Base-by-base conservation (phyloP, 495 filamentous ascomycete species). In the Aeminium ludgeri region DNA sequence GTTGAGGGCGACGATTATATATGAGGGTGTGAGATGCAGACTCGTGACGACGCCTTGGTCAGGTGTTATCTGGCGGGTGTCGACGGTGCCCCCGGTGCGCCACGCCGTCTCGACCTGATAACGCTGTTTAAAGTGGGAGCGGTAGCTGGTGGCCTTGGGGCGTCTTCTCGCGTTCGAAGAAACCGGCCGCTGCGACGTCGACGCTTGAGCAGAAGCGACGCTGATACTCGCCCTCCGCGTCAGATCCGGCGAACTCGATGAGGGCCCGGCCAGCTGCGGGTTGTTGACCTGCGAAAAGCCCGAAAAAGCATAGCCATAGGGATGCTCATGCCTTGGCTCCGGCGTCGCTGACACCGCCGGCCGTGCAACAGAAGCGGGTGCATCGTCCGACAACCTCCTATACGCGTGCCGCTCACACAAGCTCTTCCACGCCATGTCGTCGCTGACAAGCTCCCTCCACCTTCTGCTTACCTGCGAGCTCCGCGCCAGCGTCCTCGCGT, bases 351-450 rank as follows among this genome's bases (percentile, higher is more conserved):
- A 0, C 15, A 43, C 31, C 18, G 40, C 36, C 11, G 38, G 43
- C 23, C 48, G 11, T 15, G 30, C 6, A n/a, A 12, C 15, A 20
- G 37, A 18, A 10, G 41, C 23, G 1, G 32, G 37, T n/a, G 59
- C 40, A 19, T 73, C 69, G 17, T 65, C 67, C 4, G 65, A 65
- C 25, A 73, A 54, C 23, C 81, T 67, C 23, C 82, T 74, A 50
- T 86, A 91, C 36, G 82, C 83, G 57, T 91, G 84, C 58, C 91
- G 93, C 40, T 91, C 82, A 55, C 86, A 95, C 13, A 96, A 67
- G 16, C 84, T 81, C 67, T 92, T 94, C 89, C 89, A 97, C 1
- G 91, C 92, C 56, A 93, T 85, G 61, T 97, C 89, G 53, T 97
- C 89, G 51, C 77, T 86, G 32, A 96, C 63, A 3, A 97, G 66